These are phyloP conservation scores for Paracamarosporium sp. DNA, from an alignment of 2,329 filamentous ascomycete species.

Conservation along the genomic window DNA sequence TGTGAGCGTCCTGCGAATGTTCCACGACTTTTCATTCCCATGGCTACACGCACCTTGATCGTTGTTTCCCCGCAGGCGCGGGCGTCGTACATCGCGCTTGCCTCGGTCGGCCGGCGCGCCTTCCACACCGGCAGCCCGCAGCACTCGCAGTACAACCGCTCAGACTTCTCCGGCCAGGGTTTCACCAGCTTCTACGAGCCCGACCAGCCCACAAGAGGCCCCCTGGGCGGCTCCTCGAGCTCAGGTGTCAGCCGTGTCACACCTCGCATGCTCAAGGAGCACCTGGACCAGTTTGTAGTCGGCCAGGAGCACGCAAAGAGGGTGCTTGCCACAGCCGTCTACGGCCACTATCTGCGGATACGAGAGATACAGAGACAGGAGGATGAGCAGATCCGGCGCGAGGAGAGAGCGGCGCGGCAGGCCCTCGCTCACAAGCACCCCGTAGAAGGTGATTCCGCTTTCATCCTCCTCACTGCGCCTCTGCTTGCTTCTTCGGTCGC, in stretches of 20 bases:
- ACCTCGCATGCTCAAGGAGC: slow-evolving; percentile 76
- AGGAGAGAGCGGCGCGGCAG: slow-evolving; percentile 73
- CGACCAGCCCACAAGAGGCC: slow-evolving; percentile 66
- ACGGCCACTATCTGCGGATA: slow-evolving; percentile 94
- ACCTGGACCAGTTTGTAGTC: slow-evolving; percentile 94
- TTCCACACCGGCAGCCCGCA: slow-evolving; percentile 44
- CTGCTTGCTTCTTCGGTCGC: slow-evolving; percentile 10
- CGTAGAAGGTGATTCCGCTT: slow-evolving; percentile 69
- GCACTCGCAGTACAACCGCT: slow-evolving; percentile 61
- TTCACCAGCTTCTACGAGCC: slow-evolving; percentile 70
- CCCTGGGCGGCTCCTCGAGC: slow-evolving; percentile 65
- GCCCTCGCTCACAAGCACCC: slow-evolving; percentile 75
- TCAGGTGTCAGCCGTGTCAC: slow-evolving; percentile 66
- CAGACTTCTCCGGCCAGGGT: slow-evolving; percentile 68
- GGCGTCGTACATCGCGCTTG: slow-evolving; percentile 47
- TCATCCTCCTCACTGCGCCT: slow-evolving; percentile 16
- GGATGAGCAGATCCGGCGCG: slow-evolving; percentile 77
- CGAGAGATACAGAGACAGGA: slow-evolving; percentile 77
- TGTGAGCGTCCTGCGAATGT: slow-evolving; percentile 8
- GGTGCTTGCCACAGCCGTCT: slow-evolving; percentile 88
- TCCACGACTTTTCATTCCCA: slow-evolving; percentile 16
- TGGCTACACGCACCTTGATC: slow-evolving; percentile 31
- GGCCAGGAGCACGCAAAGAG: slow-evolving; percentile 96
- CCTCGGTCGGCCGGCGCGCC: slow-evolving; percentile 37
- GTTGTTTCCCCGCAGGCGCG: slow-evolving; percentile 49